These are phyloP conservation scores for Davidsoniella eucalypti DNA, from an alignment of 2,329 filamentous ascomycete genomes.

Conservation along the genomic window DNA sequence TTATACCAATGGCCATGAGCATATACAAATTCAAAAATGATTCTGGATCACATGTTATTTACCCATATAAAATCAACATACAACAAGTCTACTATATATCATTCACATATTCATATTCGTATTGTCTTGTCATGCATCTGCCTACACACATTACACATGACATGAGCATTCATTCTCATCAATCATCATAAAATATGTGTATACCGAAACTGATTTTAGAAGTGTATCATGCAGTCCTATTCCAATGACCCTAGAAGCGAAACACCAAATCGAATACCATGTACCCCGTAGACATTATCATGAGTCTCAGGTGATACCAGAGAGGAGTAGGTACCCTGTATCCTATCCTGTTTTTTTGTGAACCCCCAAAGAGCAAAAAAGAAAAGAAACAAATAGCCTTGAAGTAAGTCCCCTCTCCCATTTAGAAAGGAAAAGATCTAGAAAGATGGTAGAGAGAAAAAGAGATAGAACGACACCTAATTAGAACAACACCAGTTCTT, in stretches of 20 bases:
- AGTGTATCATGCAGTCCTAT: constrained; percentile 31
- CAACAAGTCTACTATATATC: no score
- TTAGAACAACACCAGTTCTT: not conserved
- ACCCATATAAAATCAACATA: no score
- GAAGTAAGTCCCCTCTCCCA: not conserved
- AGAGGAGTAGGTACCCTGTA: constrained; percentile 14
- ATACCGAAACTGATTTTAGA: no score
- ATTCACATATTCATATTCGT: no score
- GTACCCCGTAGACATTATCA: constrained; percentile 1
- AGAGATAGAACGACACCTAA: not conserved
- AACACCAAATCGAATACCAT: constrained; percentile 24
- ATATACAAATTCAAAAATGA: no score
- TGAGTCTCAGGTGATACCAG: not conserved
- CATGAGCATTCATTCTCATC: not conserved
- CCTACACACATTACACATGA: not conserved
- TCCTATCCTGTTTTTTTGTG: constrained; percentile 17
- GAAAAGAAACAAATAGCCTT: constrained; percentile 11
- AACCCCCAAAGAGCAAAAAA: not conserved
- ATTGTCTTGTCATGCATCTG: no score
- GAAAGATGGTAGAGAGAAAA: not conserved
- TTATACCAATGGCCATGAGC: no score
- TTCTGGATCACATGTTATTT: no score
- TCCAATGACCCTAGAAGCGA: constrained; percentile 11
- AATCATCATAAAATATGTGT: not conserved
- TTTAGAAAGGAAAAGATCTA: not conserved